phyloP scores from a whole-genome alignment of 495 filamentous ascomycete species.

The Aspergillus heteromorphus region DNA sequence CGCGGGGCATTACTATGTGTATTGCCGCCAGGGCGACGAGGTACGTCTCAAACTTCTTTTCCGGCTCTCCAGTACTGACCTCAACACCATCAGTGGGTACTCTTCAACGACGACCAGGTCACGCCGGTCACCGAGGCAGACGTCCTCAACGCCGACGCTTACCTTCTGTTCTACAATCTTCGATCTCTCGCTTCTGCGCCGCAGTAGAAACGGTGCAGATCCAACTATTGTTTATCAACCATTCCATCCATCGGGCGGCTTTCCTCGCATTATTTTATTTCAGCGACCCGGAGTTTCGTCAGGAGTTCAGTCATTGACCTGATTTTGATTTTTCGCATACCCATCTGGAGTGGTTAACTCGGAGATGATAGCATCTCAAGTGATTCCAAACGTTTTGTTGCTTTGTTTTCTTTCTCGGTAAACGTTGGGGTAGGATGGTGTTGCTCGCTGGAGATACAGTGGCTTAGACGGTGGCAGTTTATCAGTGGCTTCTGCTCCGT shows the following conservation, averaged over 20 bases:
- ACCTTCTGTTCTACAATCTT: constrained; percentile 82
- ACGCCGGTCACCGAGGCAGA: constrained; percentile 71
- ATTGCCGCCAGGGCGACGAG: constrained; percentile 71
- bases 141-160: constrained; percentile 76
- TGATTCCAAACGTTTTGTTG: background rate
- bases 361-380: background rate
- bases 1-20: constrained; percentile 85
- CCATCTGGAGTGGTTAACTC: background rate
- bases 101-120: constrained; percentile 88
- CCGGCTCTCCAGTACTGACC: constrained; percentile 14
- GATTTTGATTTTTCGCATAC: background rate
- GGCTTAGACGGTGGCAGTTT: no score
- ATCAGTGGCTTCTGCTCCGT: no score
- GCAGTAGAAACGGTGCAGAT: background rate
- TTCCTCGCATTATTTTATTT: constrained; percentile 1
- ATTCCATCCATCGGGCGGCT: background rate
- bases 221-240: background rate
- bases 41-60: constrained; percentile 35
- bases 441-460: no score
- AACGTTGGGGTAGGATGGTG: background rate
- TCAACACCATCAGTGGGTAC: constrained; percentile 61
- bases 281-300: constrained; percentile 6
- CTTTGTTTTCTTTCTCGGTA: background rate
- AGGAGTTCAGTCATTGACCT: background rate
- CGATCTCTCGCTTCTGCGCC: constrained; percentile 41